Evolutionary conservation across 257 asterid species (phyloP).

Genomic region (Solanum tarapatanum): DNA sequence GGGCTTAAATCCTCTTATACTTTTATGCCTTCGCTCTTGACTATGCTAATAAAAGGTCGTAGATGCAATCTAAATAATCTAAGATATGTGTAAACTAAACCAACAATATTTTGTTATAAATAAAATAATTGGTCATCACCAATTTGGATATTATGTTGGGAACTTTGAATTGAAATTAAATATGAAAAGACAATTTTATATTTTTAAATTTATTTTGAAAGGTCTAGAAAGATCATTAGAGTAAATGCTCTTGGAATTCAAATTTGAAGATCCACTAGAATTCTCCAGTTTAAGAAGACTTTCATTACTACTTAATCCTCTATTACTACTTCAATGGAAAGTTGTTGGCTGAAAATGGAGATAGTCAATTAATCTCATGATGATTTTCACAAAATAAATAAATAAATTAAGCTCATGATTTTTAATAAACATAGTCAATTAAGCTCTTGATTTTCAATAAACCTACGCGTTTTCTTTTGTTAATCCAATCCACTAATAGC

Average conservation of each 20-base stretch:
- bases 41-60: not conserved
- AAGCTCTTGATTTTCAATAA: not conserved
- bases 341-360: constrained; percentile 1
- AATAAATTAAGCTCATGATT: constrained; percentile 4
- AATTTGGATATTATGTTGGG: not conserved
- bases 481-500: constrained; percentile 1
- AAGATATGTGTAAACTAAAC: not conserved
- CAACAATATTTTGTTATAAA: not conserved
- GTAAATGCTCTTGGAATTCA: not conserved
- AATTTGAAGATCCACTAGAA: not conserved
- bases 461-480: constrained; percentile 14
- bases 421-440: constrained; percentile 5
- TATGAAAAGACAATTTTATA: not conserved
- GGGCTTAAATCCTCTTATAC: not conserved
- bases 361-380: constrained; percentile 1
- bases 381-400: not conserved
- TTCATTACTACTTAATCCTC: not conserved
- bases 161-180: not conserved
- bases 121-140: not conserved
- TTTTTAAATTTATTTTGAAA: not conserved
- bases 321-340: not conserved
- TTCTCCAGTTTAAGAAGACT: not conserved
- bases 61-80: not conserved
- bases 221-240: not conserved
- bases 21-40: not conserved